Evolutionary conservation across 208 protist species (phyloP).

Genomic region (Wallacemonas sp.): DNA sequence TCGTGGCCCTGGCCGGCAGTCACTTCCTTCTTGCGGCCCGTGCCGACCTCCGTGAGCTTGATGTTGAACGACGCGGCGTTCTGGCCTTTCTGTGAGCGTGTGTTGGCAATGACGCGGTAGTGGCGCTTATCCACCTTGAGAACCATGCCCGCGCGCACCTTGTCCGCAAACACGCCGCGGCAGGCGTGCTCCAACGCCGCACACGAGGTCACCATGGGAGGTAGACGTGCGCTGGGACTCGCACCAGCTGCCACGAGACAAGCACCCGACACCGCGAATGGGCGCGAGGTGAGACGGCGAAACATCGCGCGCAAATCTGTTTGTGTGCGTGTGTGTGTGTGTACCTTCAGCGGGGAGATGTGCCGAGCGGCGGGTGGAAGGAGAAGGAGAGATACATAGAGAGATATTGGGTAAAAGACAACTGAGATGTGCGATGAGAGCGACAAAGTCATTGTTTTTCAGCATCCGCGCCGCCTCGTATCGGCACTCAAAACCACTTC

Average conservation of each 20-base stretch:
- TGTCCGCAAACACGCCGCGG: conserved; percentile 82
- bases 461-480: no score
- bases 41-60: conserved; percentile 80
- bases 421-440: no score
- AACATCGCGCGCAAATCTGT: no score
- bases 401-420: no score
- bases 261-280: background rate
- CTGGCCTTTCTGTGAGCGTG: conserved; percentile 89
- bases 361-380: no score
- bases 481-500: no score
- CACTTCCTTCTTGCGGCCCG: conserved; percentile 78
- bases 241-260: background rate
- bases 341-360: no score
- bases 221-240: background rate
- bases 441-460: no score
- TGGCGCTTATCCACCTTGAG: conserved; percentile 74
- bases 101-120: conserved; percentile 80
- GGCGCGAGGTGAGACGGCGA: conserved; percentile 6
- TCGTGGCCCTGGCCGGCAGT: conserved; percentile 83
- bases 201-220: background rate
- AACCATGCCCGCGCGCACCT: conserved; percentile 83
- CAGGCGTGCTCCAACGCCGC: conserved; percentile 13
- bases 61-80: conserved; percentile 89
- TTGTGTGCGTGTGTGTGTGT: no score
- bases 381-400: no score